Evolutionary conservation across 2,329 filamentous ascomycete species (phyloP), one percentile per base, ranked within the genome.

Genomic region (Colletotrichum paranaense): DNA sequence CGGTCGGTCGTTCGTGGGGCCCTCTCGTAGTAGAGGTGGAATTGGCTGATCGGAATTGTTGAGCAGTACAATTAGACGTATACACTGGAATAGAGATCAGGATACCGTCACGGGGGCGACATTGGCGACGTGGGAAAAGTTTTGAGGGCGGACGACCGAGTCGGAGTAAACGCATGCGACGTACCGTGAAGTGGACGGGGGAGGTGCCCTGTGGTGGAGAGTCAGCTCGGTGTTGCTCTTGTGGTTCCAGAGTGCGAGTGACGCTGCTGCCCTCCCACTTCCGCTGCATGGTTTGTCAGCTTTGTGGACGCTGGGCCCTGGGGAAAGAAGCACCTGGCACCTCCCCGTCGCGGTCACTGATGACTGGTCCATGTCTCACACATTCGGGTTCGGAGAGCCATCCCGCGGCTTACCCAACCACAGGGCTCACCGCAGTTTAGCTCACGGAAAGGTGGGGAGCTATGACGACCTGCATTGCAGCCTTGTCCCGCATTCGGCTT

Each of bases 381-480:
- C 42, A 22, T 49, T 63, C 70, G 42, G 62, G 49, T 55, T 66
- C 65, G 35, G 65, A 57, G 30, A 42, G 46, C 46, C 62, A 64
- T 60, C 35, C 56, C 57, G 30, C 38, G 11, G 32, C 14, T 58
- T 57, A 30, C 46, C 69, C 60, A 73, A 35, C 35, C 67, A 71
- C 35, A 73, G 62, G 49, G 67, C 71, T 52, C 67, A 66, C 55
- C 35, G 59, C 35, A 49, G 59, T 71, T 73, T 73, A 73, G 71
- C 71, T 71, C 56, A 28, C 14, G n/a, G 32, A 68, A 72, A 68
- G 63, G 63, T 59, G 73, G 72, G 30, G 59, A 72, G 63, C 68
- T 75, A 75, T 75, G 73, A 75, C 68, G 74, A 66, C 75, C 75
- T 75, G 56, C 72, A 76, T 74, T 63, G 72, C 32, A 62, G 53